These are phyloP conservation scores for Tripterygium wilfordii DNA, from an alignment of 177 flowering plant genomes.

Conservation along the genomic window DNA sequence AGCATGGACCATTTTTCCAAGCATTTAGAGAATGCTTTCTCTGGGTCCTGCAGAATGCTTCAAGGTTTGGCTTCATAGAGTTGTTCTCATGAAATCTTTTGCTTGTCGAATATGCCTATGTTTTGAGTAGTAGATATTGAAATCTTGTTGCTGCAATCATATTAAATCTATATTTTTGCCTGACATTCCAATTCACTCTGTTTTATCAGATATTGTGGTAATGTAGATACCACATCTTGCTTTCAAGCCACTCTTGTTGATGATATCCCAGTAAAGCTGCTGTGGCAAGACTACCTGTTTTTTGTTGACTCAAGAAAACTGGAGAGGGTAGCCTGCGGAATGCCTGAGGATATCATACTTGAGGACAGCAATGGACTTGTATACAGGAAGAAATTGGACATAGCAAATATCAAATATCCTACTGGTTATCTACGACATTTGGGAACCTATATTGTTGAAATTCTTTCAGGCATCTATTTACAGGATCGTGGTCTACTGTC, in stretches of 20 bases:
- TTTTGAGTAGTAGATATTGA: no score
- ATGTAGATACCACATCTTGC: constrained; percentile 30
- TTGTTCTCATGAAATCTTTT: neutral
- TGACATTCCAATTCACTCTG: neutral
- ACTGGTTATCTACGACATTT: constrained; percentile 38
- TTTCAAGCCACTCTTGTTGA: constrained; percentile 47
- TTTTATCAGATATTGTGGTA: constrained; percentile 49
- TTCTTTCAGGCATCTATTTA: constrained; percentile 44
- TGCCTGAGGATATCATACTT: constrained; percentile 11
- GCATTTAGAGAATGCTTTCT: constrained; percentile 78
- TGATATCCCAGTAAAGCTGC: constrained; percentile 50
- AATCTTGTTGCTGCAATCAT: no score
- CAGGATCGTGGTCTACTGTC: constrained; percentile 40
- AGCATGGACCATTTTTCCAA: constrained; percentile 49
- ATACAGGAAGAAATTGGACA: constrained; percentile 20
- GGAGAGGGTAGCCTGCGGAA: constrained; percentile 16
- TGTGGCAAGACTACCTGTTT: constrained; percentile 68
- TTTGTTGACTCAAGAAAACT: constrained; percentile 21
- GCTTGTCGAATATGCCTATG: neutral
- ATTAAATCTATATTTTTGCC: no score
- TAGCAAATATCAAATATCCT: constrained; percentile 27
- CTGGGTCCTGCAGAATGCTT: constrained; percentile 64
- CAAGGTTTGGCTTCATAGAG: constrained; percentile 46
- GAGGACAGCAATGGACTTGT: constrained; percentile 14
- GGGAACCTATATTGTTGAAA: constrained; percentile 66